Percentiles rank a stretch among this genome's conserved stretches.
These are phyloP conservation scores for Gracilariopsis chorda DNA, from an alignment of 23 red algal genomes.

Conservation along the genomic window DNA sequence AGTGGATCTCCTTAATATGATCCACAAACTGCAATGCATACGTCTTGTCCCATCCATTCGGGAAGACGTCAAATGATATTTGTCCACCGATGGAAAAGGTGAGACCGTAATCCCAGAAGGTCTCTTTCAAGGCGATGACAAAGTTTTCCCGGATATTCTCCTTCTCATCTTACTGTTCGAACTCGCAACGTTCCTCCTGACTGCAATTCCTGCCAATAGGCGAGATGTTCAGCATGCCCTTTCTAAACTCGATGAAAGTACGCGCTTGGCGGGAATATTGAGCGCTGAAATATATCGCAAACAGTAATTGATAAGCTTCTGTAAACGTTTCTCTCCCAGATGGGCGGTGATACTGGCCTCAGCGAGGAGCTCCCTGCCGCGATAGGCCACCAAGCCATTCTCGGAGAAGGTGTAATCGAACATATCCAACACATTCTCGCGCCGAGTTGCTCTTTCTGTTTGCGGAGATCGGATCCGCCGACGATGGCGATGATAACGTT, in stretches of 20 bases:
- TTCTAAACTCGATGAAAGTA: slow-evolving; percentile 99
- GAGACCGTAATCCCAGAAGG: slow-evolving; percentile 74
- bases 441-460: slow-evolving; percentile 93
- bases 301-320: slow-evolving; percentile 89
- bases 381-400: slow-evolving; percentile 93
- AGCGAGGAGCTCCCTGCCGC: slow-evolving; percentile 71
- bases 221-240: slow-evolving; percentile 97
- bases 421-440: slow-evolving; percentile 77
- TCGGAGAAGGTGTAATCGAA: slow-evolving; percentile 99
- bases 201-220: slow-evolving; percentile 97
- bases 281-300: slow-evolving; percentile 86
- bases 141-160: slow-evolving; percentile 63
- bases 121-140: slow-evolving; percentile 75
- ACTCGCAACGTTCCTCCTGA: slow-evolving; percentile 90
- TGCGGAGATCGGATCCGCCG: slow-evolving; percentile 86
- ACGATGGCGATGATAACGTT: slow-evolving; percentile 76
- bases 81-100: slow-evolving; percentile 98
- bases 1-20: slow-evolving; percentile 81
- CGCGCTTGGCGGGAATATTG: slow-evolving; percentile 92
- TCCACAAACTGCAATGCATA: slow-evolving; percentile 87
- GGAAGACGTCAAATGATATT: slow-evolving; percentile 99
- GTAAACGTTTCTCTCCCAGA: slow-evolving; percentile 85
- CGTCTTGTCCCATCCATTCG: slow-evolving; percentile 94
- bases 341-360: slow-evolving; percentile 65
- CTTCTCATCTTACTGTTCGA: slow-evolving; percentile 88